Evolutionary conservation across 495 filamentous ascomycete species (phyloP), one percentile per base, ranked within the genome.

Genomic region (Hapsidospora chrysogenum): DNA sequence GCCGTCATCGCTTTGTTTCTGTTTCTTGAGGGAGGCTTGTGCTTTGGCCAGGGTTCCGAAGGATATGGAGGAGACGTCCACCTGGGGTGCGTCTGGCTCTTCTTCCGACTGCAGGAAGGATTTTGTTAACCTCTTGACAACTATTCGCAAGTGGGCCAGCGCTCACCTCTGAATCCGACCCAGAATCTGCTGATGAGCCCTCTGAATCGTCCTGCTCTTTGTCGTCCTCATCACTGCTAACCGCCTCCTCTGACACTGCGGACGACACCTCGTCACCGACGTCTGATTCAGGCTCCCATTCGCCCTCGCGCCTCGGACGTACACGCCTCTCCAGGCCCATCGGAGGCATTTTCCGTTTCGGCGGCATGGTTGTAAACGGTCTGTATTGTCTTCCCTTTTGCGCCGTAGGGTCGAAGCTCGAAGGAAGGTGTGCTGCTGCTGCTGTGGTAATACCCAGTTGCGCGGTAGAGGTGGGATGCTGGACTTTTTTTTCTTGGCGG

Each of bases 1-100:
- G 9, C 42, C 29, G 9, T 48, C 40, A 7, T 38, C 37, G 9
- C 28, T 38, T 35, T 48, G 37, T 59, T 57, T 36, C 41, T 53
- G 48, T 37, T 49, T 43, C 30, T 31, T 37, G 3, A 92, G 49
- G 0, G 76, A 66, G 9, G 74, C 72, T 60, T 92, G 79, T 2
- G 89, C 89, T 65, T 80, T 79, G 34, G 78, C 80, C 19, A 97
- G 63, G 0, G 83, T 78, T 34, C 85, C 85, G 50, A 97, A 97
- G 20, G 85, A 87, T 35, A 95, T 54, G 23, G 58, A 54, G 0
- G 64, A 52, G 55, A 55, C 56, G 16, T 51, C 57, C 4, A 49
- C 37, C 14, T 18, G 20, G 40, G 47, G 14, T 51, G 48, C 47
- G 8, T 51, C 35, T 11, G 23, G 36, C 25, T 42, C 46, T 36